Base-by-base conservation (phyloP, 768 basidiomycete species). In the Tubosaeta sp. region DNA sequence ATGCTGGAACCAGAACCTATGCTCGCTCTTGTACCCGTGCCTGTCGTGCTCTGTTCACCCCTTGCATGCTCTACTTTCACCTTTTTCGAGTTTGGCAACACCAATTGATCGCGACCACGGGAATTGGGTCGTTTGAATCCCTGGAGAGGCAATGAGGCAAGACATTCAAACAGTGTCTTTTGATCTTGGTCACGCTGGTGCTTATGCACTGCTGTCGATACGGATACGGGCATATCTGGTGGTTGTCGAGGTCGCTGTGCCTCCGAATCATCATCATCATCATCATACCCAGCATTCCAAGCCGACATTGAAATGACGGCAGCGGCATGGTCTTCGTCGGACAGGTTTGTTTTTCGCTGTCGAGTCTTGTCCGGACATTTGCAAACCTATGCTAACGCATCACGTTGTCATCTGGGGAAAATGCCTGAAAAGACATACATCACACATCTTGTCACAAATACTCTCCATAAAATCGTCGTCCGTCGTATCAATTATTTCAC, bases 331-430 rank as follows among this genome's bases (percentile, higher is more conserved):
- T 71, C 74, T 27, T 69, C 64, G 2, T 69, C 64, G 0, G 81
- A 78, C 4, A 90, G 72, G n/a, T 75, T 76, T 22, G 56, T 60
- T 49, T 78, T 76, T 22, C 76, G 75, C 3, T 64, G 69, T 47
- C 65, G 74, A 0, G 81, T 78, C 69, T 84, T 90, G 19, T 83
- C 83, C 0, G 87, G 86, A 55, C 82, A 82, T 67, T 86, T 89
- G 71, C 90, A 92, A 4, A 90, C 76, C 90, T 91, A n/a, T n/a
- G 19, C 39, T 9, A 29, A 25, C 2, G 29, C 6, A 34, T 46
- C 44, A 41, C 1, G n/a, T 11, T 48, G 49, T 44, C 27, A 41
- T 27, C 25, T 27, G 25, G 25, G 25, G 8, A 27, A 8, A 4
- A 27, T 8, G 25, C 8, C 25, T 27, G 25, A 27, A 27, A 8